phyloP scores from a whole-genome alignment of 768 basidiomycete genomes.

The Tulasnella sp. region DNA sequence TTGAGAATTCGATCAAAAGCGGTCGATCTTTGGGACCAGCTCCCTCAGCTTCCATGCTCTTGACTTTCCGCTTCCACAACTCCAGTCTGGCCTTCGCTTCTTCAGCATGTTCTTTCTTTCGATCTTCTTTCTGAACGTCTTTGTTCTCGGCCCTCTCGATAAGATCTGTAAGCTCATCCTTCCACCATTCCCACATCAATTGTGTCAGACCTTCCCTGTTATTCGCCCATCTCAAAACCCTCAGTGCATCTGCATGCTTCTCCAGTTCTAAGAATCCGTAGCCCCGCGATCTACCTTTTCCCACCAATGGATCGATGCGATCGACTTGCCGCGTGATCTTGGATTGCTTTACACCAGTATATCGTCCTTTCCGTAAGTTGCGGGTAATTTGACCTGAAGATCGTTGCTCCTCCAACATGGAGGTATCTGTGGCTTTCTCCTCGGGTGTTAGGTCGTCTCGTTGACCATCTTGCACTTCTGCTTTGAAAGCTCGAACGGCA shows the following conservation, averaged over 20 bases:
- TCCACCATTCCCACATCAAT: conserved; percentile 75
- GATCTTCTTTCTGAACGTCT: conserved; percentile 15
- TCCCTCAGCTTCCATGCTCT: conserved; percentile 26
- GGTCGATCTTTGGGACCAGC: conserved; percentile 32
- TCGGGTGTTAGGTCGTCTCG: conserved; percentile 55
- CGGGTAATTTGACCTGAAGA: not conserved
- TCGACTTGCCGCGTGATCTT: conserved; percentile 87
- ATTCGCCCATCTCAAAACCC: conserved; percentile 88
- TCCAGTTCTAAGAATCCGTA: conserved; percentile 93
- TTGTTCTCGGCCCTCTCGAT: conserved; percentile 25
- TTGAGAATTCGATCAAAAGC: conserved; percentile 88
- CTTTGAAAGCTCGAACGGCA: conserved; percentile 63
- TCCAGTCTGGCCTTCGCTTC: conserved; percentile 42
- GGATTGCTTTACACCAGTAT: conserved; percentile 61
- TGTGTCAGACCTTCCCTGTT: conserved; percentile 56
- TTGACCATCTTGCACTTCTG: conserved; percentile 51
- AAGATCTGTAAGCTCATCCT: conserved; percentile 44
- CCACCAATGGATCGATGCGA: conserved; percentile 76
- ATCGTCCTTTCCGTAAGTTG: conserved; percentile 21
- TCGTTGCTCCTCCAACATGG: conserved; percentile 20
- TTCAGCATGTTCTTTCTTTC: conserved; percentile 53
- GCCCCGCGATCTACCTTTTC: conserved; percentile 78
- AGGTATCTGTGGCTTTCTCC: conserved; percentile 45
- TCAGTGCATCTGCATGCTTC: conserved; percentile 77
- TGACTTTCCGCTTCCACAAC: conserved; percentile 36